phyloP scores from a whole-genome alignment of 306 rosid species.

The Lablab purpureus region DNA sequence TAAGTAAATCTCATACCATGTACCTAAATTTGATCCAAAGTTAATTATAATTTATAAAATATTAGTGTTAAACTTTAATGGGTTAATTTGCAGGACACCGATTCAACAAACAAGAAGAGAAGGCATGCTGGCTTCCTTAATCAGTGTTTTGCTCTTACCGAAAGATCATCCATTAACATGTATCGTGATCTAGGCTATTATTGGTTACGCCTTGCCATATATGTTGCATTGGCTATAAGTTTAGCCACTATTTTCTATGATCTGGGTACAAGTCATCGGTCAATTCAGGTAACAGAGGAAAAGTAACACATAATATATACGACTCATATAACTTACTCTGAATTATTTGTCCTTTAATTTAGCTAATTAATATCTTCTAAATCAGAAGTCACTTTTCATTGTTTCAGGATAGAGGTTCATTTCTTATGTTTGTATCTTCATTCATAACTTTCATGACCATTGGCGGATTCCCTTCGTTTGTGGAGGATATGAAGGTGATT shows the following conservation, averaged over 20 bases:
- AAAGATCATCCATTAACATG: constrained; percentile 71
- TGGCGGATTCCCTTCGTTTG: constrained; percentile 90
- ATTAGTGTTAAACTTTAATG: neutral
- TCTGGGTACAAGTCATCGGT: constrained; percentile 43
- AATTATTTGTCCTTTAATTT: neutral
- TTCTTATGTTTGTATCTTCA: constrained; percentile 67
- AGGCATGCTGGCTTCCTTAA: constrained; percentile 60
- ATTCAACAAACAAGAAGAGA: constrained; percentile 50
- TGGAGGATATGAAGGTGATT: constrained; percentile 83
- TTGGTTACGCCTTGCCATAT: constrained; percentile 70
- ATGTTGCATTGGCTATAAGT: constrained; percentile 49
- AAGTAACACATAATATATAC: neutral
- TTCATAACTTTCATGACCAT: constrained; percentile 87
- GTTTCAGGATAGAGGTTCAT: constrained; percentile 71
- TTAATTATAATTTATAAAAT: neutral
- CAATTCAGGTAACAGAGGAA: constrained; percentile 59
- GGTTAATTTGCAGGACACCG: constrained; percentile 38
- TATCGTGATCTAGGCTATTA: constrained; percentile 77
- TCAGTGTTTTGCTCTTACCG: constrained; percentile 64
- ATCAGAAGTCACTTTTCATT: neutral
- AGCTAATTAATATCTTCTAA: neutral
- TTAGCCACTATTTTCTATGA: constrained; percentile 56
- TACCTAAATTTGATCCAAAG: neutral
- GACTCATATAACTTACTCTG: neutral
- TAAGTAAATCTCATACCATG: neutral